Conservation (phyloP, 257 asterid genomes). For the Primulina huaijiensis region DNA sequence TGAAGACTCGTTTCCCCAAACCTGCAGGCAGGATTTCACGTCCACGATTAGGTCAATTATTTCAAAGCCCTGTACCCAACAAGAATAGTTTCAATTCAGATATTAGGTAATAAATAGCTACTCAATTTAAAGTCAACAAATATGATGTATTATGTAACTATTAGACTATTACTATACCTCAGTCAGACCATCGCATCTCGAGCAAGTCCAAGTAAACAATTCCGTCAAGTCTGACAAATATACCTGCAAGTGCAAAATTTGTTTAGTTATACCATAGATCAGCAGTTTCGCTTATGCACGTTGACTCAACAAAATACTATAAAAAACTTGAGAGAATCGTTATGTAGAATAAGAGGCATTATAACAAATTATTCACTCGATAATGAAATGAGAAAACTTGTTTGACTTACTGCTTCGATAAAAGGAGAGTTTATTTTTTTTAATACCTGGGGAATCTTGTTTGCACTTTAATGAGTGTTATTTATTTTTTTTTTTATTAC, state of each 20-base stretch:
- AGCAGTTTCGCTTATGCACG: constrained; percentile 15
- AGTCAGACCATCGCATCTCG: constrained; percentile 79
- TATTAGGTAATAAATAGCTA: constrained; percentile 18
- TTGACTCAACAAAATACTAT: constrained; percentile 9
- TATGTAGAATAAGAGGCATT: not conserved
- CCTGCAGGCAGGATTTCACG: constrained; percentile 88
- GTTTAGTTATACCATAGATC: not conserved
- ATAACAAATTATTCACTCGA: constrained; percentile 18
- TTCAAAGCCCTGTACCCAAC: constrained; percentile 78
- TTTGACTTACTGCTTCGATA: not conserved
- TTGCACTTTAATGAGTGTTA: not conserved
- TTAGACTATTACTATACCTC: constrained; percentile 42
- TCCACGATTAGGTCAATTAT: constrained; percentile 85
- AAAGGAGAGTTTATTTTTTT: not conserved
- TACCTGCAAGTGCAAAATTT: constrained; percentile 51
- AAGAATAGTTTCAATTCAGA: constrained; percentile 20
- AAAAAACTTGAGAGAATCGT: not conserved
- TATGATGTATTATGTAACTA: not conserved
- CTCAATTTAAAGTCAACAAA: constrained; percentile 6
- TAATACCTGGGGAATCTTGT: not conserved
- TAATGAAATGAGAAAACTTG: not conserved
- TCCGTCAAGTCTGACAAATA: constrained; percentile 81
- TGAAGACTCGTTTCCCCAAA: constrained; percentile 24
- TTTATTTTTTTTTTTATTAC: no score
- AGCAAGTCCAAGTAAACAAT: constrained; percentile 93